phyloP scores from a whole-genome alignment of 805 yeast species.

The Pichia nakasei region DNA sequence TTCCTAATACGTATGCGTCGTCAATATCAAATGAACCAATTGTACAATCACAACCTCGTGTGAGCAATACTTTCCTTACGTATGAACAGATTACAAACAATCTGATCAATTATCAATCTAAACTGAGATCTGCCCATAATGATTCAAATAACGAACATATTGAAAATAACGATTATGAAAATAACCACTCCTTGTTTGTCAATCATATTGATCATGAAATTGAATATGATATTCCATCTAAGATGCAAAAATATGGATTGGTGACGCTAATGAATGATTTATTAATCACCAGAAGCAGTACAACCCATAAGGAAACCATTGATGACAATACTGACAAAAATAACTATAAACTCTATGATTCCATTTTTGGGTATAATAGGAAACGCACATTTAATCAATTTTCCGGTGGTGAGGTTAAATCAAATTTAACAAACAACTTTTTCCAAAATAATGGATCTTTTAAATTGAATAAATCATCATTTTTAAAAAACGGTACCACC shows the following conservation, averaged over 20 bases:
- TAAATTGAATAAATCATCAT: conserved; percentile 14
- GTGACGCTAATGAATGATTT: conserved; percentile 21
- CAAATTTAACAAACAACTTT: background rate
- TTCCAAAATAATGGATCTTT: background rate
- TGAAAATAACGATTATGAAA: background rate
- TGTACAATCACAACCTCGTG: background rate
- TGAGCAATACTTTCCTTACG: too few relatives aligned
- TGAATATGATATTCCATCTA: conserved; percentile 10
- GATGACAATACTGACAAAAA: too few relatives aligned
- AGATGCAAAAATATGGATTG: conserved; percentile 19
- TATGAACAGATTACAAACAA: too few relatives aligned
- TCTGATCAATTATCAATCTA: too few relatives aligned
- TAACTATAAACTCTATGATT: too few relatives aligned
- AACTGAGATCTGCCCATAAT: too few relatives aligned
- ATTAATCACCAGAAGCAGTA: conserved; percentile 14
- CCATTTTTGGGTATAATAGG: background rate
- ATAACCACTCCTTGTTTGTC: conserved; percentile 10
- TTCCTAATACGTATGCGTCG: too few relatives aligned
- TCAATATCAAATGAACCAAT: too few relatives aligned
- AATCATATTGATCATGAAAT: conserved; percentile 20
- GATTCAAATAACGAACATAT: too few relatives aligned
- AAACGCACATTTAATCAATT: conserved; percentile 13
- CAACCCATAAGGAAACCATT: background rate
- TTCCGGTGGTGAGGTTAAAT: conserved; percentile 1
- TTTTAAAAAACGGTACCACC: conserved; percentile 19